These are phyloP conservation scores for Didymellaceae sp. DNA, from an alignment of 2,329 filamentous ascomycete genomes.

Conservation along the genomic window DNA sequence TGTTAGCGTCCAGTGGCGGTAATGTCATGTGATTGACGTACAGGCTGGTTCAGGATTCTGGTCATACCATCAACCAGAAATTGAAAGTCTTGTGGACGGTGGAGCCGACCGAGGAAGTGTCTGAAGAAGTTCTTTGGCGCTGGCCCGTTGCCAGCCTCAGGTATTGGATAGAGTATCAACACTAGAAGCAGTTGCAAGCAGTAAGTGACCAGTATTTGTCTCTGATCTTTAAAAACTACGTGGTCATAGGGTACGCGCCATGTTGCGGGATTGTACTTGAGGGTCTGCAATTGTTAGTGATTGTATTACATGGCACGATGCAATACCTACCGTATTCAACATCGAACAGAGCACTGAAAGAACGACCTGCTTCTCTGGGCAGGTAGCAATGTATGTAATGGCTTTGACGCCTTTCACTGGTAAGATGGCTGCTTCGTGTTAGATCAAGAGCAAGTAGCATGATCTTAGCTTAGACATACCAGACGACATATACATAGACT, in stretches of 20 bases:
- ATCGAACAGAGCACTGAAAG: conserved; percentile 90
- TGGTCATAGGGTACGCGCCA: conserved; percentile 96
- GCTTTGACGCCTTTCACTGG: conserved; percentile 83
- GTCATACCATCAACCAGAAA: conserved; percentile 96
- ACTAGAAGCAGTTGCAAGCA: conserved; percentile 89
- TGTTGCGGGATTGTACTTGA: conserved; percentile 93
- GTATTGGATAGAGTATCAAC: conserved; percentile 84
- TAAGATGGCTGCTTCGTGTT: conserved; percentile 60
- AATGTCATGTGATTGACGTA: conserved; percentile 34
- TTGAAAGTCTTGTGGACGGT: conserved; percentile 95
- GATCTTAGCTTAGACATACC: conserved; percentile 52
- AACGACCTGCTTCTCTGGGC: conserved; percentile 88
- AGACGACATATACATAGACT: conserved; percentile 91
- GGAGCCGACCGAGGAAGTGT: conserved; percentile 87
- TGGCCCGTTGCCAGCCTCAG: conserved; percentile 70
- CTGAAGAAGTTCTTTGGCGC: conserved; percentile 90
- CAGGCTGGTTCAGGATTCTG: conserved; percentile 86
- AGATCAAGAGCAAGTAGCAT: conserved; percentile 1
- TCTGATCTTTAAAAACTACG: conserved; percentile 87
- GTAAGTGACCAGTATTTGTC: conserved; percentile 89
- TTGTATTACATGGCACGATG: neutral
- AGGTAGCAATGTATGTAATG: conserved; percentile 87
- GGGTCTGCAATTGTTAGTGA: conserved; percentile 64
- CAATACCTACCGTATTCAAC: conserved; percentile 80
- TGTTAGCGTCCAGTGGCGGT: conserved; percentile 27